A percentile compares a stretch with the other conserved stretches of the same genome.
phyloP scores from a whole-genome alignment of 176 grass and related monocot genomes.

The Avena sativa region DNA sequence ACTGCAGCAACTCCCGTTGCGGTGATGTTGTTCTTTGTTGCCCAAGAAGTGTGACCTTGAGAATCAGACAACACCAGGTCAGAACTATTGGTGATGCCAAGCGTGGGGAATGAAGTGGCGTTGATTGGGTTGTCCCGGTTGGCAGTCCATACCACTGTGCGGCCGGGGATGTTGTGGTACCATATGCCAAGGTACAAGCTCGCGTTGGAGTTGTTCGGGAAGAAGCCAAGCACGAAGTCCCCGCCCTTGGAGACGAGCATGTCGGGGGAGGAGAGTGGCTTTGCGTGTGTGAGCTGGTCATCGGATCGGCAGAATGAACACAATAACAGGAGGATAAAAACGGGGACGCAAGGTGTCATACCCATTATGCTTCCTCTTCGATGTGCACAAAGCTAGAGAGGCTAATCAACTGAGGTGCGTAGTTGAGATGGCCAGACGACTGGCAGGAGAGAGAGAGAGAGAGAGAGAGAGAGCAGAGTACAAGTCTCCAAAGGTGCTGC shows the following conservation, averaged over 20 bases:
- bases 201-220: not conserved
- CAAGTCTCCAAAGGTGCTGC: not conserved
- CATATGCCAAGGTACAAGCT: slow-evolving; percentile 18
- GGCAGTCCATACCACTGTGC: not conserved
- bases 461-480: not conserved
- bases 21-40: not conserved
- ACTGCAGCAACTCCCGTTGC: not conserved
- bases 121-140: not conserved
- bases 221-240: not conserved
- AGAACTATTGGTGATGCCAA: not conserved
- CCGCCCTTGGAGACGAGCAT: not conserved
- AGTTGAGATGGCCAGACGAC: too few species aligned
- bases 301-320: slow-evolving; percentile 23
- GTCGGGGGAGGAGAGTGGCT: not conserved
- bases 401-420: too few species aligned
- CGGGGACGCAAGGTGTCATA: not conserved
- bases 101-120: not conserved
- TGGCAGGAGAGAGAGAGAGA: not conserved
- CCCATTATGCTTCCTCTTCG: too few species aligned
- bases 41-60: not conserved
- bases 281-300: slow-evolving; percentile 22
- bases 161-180: slow-evolving; percentile 1
- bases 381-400: too few species aligned
- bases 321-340: slow-evolving; percentile 28
- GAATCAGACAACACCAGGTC: not conserved